Evolutionary conservation across 2,329 filamentous ascomycete species (phyloP), one percentile per base, ranked within the genome.

Genomic region (Aulographum hederae): DNA sequence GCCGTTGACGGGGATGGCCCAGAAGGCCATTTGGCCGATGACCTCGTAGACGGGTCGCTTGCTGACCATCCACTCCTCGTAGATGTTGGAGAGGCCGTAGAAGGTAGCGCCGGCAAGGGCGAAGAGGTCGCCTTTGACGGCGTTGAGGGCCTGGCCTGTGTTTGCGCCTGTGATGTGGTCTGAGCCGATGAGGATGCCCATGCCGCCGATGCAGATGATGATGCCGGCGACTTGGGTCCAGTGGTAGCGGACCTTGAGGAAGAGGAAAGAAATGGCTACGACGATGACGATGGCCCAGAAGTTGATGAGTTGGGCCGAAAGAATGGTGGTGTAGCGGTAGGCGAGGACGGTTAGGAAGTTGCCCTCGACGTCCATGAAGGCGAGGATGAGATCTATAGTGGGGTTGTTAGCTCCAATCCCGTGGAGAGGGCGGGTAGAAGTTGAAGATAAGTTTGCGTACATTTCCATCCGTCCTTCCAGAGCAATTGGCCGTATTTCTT

Each of bases 221-320:
- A 98, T 95, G 34, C 89, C 89, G 19, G 69, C 43, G 44, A 93
- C 71, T 61, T 95, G 89, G 36, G 79, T 72, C 50, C 69, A 61
- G 58, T 84, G 81, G 65, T 98, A 98, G 45, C 89, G 79, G 28
- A 98, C 89, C 42, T 66, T 68, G 35, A 98, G 69, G 43, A 94
- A 63, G 39, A 74, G 41, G 57, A 92, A 85, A 18, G 82, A 93
- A 41, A 94, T 58, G 38, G 78, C 49, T 14, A 95, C 82, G 15
- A 98, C 89, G 39, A 86, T 74, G 31, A 92, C 80, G 42, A 98
- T 95, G 43, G 85, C 80, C 86, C 86, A 95, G 60, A 95, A 95
- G 65, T 94, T 94, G 58, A 98, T 82, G 32, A 98, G 68, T 63
- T 95, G 85, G 12, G 84, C 84, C 14, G 78, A 89, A 30, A 95